phyloP scores from a whole-genome alignment of 768 basidiomycete genomes.

The Auriculariales sp. region DNA sequence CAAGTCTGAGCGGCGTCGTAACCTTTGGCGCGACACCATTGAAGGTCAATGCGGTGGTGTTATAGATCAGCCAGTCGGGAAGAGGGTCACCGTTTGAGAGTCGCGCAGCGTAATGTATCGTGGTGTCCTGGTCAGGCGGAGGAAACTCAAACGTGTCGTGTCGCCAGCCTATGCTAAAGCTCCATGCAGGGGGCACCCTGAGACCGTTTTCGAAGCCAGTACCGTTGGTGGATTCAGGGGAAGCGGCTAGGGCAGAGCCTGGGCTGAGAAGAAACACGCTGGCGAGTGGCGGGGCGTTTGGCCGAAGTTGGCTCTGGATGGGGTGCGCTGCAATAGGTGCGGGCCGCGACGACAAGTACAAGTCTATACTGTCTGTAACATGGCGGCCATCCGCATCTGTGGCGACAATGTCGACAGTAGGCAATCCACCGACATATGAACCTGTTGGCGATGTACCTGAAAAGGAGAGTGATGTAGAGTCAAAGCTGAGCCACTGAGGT shows the following conservation, averaged over 20 bases:
- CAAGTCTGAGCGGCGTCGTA: conserved; percentile 26
- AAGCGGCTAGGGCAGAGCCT: conserved; percentile 38
- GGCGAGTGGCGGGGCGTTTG: conserved; percentile 48
- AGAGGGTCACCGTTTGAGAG: conserved; percentile 53
- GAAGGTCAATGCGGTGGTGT: conserved; percentile 53
- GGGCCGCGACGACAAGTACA: conserved; percentile 36
- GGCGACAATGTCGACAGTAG: conserved; percentile 41
- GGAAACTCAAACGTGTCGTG: conserved; percentile 40
- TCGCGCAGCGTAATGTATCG: conserved; percentile 48
- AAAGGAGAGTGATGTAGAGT: conserved; percentile 44
- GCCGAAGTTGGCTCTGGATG: conserved; percentile 44
- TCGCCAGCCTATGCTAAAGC: conserved; percentile 78
- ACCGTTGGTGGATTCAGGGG: conserved; percentile 11
- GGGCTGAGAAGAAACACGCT: conserved; percentile 59
- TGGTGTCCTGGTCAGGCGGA: conserved; percentile 14
- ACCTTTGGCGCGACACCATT: conserved; percentile 57
- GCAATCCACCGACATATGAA: conserved; percentile 38
- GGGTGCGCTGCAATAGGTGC: conserved; percentile 40
- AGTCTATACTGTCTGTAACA: conserved; percentile 34
- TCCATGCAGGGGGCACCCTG: conserved; percentile 70
- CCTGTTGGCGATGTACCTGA: conserved; percentile 45
- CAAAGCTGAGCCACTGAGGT: conserved; percentile 69
- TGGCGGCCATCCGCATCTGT: conserved; percentile 31
- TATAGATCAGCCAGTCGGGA: conserved; percentile 65
- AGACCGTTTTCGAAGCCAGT: conserved; percentile 33